Base-by-base conservation (phyloP, 23 red algal genomes). In the Gracilariopsis chorda region DNA sequence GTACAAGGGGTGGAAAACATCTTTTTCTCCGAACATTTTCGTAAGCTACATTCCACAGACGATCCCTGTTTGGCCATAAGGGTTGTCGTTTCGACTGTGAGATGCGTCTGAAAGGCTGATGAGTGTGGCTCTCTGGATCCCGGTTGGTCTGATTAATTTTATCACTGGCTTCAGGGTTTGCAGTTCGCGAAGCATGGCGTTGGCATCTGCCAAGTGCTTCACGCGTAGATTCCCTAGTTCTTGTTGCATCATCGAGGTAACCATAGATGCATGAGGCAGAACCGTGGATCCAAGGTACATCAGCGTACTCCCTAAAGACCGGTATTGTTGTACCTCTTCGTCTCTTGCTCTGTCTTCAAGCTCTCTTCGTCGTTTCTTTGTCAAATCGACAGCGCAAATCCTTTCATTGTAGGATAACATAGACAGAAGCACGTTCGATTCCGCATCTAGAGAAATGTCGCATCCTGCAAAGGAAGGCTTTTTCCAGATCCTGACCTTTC, bases 211-310 rank as follows among this genome's bases (percentile, higher is more conserved):
- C 1, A 86, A 13, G 44, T 86, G 40, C 7, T 39, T 36, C 20
- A 68, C 81, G 10, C 24, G 21, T 23, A 86, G 58, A 24, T 52
- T 48, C 33, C 14, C 27, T 21, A 86, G 21, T 34, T 42, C 29
- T 59, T 86, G 81, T 37, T 86, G 55, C 60, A 86, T 67, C 9
- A 16, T 13, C 3, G 81, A 86, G 12, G 60, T 36, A 17, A 69
- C 14, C 3, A 46, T 11, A 6, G 61, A 86, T 2, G 81, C 28
- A 30, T 86, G 81, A 1, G 41, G 81, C 2, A 86, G 56, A 2
- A 69, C 81, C 12, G 23, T 60, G 37, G 32, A 48, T 49, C 81
- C 81, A n/a, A 71, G 44, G 57, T 86, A 86, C 37, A 86, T 43
- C 44, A 86, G 56, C 7, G 81, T 69, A 39, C 81, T 12, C 16